Evolutionary conservation across 202 grass and related monocot genomes (phyloP).

Genomic region (Setaria italica): DNA sequence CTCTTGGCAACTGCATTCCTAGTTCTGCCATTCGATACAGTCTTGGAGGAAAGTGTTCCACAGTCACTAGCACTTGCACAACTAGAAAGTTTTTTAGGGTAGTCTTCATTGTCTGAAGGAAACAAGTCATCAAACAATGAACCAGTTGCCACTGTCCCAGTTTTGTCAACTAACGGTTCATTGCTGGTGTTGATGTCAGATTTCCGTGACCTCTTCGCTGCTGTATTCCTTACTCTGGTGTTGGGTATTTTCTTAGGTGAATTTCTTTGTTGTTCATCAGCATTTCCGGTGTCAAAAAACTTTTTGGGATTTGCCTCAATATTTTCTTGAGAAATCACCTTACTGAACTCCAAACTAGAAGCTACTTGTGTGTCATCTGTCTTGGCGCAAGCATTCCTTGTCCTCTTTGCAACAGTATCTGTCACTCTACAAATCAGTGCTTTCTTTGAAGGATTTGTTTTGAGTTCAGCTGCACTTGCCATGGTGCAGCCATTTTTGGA

Average conservation of each 20-base stretch:
- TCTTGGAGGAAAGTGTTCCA: slow-evolving; percentile 39
- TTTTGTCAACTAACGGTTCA: slow-evolving; percentile 45
- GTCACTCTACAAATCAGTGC: slow-evolving; percentile 34
- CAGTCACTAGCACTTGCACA: slow-evolving; percentile 41
- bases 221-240: slow-evolving; percentile 39
- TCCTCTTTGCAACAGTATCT: slow-evolving; percentile 61
- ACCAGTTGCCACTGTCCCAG: slow-evolving; percentile 26
- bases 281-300: slow-evolving; percentile 3
- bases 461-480: slow-evolving; percentile 36
- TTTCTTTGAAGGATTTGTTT: slow-evolving; percentile 43
- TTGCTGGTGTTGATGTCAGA: slow-evolving; percentile 22
- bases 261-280: slow-evolving; percentile 38
- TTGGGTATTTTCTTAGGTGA: slow-evolving; percentile 39
- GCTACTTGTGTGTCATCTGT: slow-evolving; percentile 7
- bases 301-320: slow-evolving; percentile 1
- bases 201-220: slow-evolving; percentile 34
- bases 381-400: slow-evolving; percentile 16
- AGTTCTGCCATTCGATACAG: slow-evolving; percentile 17
- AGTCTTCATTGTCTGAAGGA: slow-evolving; percentile 47
- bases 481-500: slow-evolving; percentile 43
- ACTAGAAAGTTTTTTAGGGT: slow-evolving; percentile 50
- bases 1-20: slow-evolving; percentile 76
- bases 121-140: slow-evolving; percentile 54
- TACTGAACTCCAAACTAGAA: slow-evolving; percentile 42
- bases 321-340: slow-evolving; percentile 45